Evolutionary conservation across 139 green algal species (phyloP), one percentile per base, ranked within the genome.

Genomic region (Asterochloris sp.): DNA sequence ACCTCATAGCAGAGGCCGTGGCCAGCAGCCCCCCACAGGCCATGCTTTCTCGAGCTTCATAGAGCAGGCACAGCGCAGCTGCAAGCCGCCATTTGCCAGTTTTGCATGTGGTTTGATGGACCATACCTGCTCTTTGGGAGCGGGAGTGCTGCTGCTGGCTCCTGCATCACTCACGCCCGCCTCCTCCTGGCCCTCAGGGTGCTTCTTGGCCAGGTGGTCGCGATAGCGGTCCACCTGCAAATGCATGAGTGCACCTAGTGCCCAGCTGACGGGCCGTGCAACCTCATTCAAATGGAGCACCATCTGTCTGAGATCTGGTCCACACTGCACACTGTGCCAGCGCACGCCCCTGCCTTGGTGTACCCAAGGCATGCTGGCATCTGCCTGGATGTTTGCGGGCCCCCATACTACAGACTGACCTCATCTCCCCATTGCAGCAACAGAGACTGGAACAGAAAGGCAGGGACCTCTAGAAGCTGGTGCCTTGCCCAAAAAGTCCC

Each of bases 171-270:
- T 54, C 38, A 54, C 6, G 38, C 38, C 62, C n/a, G 26, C 63
- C 16, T 73, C 76, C 11, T 26, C 16, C 24, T 62, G n/a, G 54
- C 54, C 12, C 16, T 93, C 87, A 61, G 93, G 83, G 81, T 97
- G 89, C 80, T 92, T 91, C 24, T 87, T 91, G 62, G 89, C 83
- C 14, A 98, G 88, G 84, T 98, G 94, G 21, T 97, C 90, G 63
- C 84, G 76, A 14, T 73, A 78, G 21, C 83, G 73, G n/a, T 87
- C 73, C 13, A 84, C 74, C 81, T 84, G 78, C 67, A 69, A 16
- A 71, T 24, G 60, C 13, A 71, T 11, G 21, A 71, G 60, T 47
- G 0, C 14, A 11, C 17, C 26, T 11, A 27, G 63, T 68, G 60
- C 54, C 13, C 17, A 13, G 16, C 76, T 29, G 76, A 71, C 0